A percentile compares a stretch with the other conserved stretches of the same genome.
phyloP scores from a whole-genome alignment of 345 rosid species.

The Eutrema japonicum region DNA sequence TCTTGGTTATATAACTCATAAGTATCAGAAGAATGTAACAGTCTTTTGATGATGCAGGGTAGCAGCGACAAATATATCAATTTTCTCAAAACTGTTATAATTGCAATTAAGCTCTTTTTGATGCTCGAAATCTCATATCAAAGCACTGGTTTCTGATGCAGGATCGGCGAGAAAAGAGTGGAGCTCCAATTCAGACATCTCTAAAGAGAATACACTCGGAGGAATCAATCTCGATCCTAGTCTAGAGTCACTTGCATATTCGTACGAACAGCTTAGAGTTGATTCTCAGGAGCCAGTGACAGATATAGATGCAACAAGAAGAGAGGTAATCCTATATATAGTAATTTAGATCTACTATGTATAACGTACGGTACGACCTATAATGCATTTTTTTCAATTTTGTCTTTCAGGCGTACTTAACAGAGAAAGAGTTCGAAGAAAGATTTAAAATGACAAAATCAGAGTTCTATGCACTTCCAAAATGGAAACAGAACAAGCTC shows the following conservation, averaged over 20 bases:
- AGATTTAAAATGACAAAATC: conserved; percentile 53
- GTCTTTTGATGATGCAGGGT: conserved; percentile 2
- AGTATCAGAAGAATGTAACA: neutral
- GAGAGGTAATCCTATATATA: conserved; percentile 57
- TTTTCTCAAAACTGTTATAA: neutral
- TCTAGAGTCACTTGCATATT: conserved; percentile 46
- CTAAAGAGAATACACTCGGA: conserved; percentile 32
- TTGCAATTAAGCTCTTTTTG: conserved; percentile 2
- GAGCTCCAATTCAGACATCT: conserved; percentile 21
- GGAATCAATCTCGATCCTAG: conserved; percentile 32
- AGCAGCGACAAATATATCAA: neutral
- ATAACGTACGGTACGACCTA: neutral
- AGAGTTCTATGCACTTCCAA: conserved; percentile 62
- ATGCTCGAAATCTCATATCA: conserved; percentile 10
- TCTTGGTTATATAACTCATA: neutral
- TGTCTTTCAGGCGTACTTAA: conserved; percentile 56
- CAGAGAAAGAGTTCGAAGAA: conserved; percentile 61
- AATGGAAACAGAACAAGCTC: conserved; percentile 78
- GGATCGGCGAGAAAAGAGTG: conserved; percentile 45
- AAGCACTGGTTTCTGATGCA: conserved; percentile 39
- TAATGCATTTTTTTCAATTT: neutral
- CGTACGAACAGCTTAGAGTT: conserved; percentile 59
- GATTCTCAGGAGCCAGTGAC: conserved; percentile 57
- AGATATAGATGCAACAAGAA: conserved; percentile 61
- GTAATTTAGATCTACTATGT: neutral